Conservation (phyloP, 208 protist genomes). For the Phytomonas serpens region DNA sequence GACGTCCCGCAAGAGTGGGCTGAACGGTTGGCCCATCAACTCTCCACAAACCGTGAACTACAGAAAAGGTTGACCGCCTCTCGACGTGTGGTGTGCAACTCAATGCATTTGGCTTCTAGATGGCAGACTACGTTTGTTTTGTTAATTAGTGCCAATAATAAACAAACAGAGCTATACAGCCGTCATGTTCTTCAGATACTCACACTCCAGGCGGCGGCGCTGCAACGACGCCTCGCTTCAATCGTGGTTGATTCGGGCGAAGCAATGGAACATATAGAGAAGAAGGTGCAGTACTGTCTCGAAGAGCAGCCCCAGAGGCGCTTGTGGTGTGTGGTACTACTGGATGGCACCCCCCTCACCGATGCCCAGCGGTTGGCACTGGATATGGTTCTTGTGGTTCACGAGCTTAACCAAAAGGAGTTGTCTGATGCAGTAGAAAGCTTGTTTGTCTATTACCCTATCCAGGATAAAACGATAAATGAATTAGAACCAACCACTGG, state of each 20-base stretch:
- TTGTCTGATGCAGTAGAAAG: not conserved
- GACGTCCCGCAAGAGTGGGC: constrained; percentile 60
- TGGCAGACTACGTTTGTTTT: constrained; percentile 74
- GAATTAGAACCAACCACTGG: not conserved
- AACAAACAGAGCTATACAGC: constrained; percentile 34
- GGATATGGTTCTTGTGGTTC: not conserved
- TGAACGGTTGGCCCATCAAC: constrained; percentile 23
- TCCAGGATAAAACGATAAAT: not conserved
- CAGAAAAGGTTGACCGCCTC: not conserved
- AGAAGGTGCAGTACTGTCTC: constrained; percentile 54
- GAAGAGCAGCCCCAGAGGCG: constrained; percentile 46
- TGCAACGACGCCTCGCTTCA: constrained; percentile 61
- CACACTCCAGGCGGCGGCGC: constrained; percentile 39
- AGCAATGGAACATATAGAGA: constrained; percentile 32
- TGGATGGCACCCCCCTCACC: constrained; percentile 13
- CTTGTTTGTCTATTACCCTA: constrained; percentile 1
- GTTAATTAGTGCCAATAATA: constrained; percentile 30
- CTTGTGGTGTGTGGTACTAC: constrained; percentile 61
- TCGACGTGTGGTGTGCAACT: not conserved
- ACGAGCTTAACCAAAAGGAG: not conserved
- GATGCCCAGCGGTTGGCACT: not conserved
- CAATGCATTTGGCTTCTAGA: constrained; percentile 5
- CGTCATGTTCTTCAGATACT: constrained; percentile 45
- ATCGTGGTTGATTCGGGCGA: constrained; percentile 42
- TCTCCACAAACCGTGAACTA: not conserved